These are phyloP conservation scores for Plasmodium coatneyi DNA, from an alignment of 169 alveolate genomes.

Conservation along the genomic window DNA sequence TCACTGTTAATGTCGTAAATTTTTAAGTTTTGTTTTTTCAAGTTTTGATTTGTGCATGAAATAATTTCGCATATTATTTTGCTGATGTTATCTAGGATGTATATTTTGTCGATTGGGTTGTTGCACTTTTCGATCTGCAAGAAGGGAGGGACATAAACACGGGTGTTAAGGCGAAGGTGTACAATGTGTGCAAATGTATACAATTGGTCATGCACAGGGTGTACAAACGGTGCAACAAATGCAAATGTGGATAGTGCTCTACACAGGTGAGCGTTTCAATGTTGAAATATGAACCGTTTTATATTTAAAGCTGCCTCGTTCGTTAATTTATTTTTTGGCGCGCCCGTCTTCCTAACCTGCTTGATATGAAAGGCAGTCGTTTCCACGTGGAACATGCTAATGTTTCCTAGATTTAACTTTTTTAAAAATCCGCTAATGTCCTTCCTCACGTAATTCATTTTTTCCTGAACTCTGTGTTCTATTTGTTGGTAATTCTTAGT, in stretches of 20 bases:
- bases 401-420: constrained; percentile 7
- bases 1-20: constrained; percentile 71
- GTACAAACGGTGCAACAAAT: background rate
- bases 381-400: constrained; percentile 53
- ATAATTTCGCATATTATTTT: constrained; percentile 71
- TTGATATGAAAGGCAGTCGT: constrained; percentile 30
- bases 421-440: constrained; percentile 43
- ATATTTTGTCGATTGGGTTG: constrained; percentile 61
- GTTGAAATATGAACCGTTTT: constrained; percentile 1
- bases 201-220: background rate
- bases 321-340: background rate
- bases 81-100: constrained; percentile 60
- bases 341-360: constrained; percentile 36
- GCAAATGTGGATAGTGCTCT: background rate
- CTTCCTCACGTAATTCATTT: constrained; percentile 45
- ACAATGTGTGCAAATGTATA: background rate
- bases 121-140: constrained; percentile 64
- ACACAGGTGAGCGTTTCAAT: background rate
- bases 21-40: constrained; percentile 26
- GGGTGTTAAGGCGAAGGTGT: background rate
- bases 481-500: constrained; percentile 57
- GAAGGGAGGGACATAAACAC: background rate
- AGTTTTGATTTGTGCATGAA: constrained; percentile 16
- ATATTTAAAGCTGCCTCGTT: background rate
- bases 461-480: constrained; percentile 52